Evolutionary conservation across 2,329 filamentous ascomycete species (phyloP).

Genomic region (Fusarium fujikuroi): DNA sequence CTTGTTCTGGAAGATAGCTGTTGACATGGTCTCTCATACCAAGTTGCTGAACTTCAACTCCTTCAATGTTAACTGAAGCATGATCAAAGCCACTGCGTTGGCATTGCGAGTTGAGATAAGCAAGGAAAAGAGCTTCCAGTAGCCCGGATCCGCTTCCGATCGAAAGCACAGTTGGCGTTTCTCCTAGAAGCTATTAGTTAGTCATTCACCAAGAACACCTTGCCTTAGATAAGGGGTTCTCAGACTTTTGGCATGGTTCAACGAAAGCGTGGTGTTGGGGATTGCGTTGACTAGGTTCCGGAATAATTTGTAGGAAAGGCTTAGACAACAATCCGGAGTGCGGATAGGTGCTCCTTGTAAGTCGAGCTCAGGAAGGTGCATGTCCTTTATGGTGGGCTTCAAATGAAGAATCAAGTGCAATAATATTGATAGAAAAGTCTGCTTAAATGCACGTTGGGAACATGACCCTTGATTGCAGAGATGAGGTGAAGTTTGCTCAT

Average conservation of each 20-base stretch:
- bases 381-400: neutral
- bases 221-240: neutral
- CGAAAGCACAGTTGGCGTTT: conserved; percentile 39
- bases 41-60: conserved; percentile 43
- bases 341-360: conserved; percentile 29
- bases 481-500: neutral
- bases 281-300: conserved; percentile 22
- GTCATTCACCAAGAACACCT: neutral
- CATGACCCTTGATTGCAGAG: neutral
- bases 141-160: conserved; percentile 48
- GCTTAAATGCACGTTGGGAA: neutral
- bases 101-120: conserved; percentile 5
- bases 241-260: neutral
- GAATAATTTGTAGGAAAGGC: conserved; percentile 43
- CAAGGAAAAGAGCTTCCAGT: conserved; percentile 43
- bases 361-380: conserved; percentile 31
- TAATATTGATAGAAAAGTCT: neutral
- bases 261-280: neutral
- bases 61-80: conserved; percentile 35
- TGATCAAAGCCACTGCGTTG: neutral
- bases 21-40: conserved; percentile 28
- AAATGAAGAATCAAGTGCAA: neutral
- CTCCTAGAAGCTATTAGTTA: neutral
- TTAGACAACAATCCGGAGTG: conserved; percentile 46
- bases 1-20: conserved; percentile 44